Base-by-base conservation (phyloP, 2,329 filamentous ascomycete genomes). In the Beauveria scarabaeidicola region DNA sequence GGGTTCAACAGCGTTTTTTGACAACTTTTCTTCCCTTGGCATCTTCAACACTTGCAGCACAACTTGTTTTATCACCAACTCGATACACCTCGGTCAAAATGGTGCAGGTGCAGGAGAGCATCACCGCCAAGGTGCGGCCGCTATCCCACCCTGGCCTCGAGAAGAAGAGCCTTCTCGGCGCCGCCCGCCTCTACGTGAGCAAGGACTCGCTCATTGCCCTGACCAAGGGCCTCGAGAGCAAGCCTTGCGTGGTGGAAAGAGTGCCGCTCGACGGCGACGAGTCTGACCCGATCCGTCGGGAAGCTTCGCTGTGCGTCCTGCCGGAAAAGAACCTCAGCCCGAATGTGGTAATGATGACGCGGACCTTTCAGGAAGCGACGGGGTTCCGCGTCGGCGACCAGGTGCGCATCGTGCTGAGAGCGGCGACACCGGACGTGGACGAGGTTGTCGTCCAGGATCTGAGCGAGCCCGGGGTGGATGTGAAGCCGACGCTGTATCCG, bases 371-470 rank as follows among this genome's bases (percentile, higher is more conserved):
- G 63, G 86, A 89, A 40, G 81, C 84, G 7, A 88, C 88, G 64
- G 84, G 83, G 1, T 81, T 96, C 65, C 87, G 87, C 62, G 77
- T 94, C 4, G 85, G 85, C 17, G 88, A 91, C 52, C 81, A 84
- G 54, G 75, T 81, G 38, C 73, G 73, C 38, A 77, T 95, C 52
- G 78, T 80, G 8, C 80, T 92, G 25, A 76, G 79, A 2, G 78
- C 81, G 10, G 65, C 74, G 2, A 72, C 87, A 11, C 75, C 78
- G 0, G 79, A 81, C 23, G 83, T 85, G 6, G 76, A 80, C 4
- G 76, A 78, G 29, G 77, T 93, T 3, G 73, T 82, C 7, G 70
- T 92, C 17, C 77, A 80, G 64, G 86, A 90, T 64, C 75, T 82
- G 9, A 81, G 80, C 13, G 69, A 67, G 10, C 73, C 73, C 15